These are phyloP conservation scores for Acrocalymma vagum DNA, from an alignment of 2,329 filamentous ascomycete species.

Conservation along the genomic window DNA sequence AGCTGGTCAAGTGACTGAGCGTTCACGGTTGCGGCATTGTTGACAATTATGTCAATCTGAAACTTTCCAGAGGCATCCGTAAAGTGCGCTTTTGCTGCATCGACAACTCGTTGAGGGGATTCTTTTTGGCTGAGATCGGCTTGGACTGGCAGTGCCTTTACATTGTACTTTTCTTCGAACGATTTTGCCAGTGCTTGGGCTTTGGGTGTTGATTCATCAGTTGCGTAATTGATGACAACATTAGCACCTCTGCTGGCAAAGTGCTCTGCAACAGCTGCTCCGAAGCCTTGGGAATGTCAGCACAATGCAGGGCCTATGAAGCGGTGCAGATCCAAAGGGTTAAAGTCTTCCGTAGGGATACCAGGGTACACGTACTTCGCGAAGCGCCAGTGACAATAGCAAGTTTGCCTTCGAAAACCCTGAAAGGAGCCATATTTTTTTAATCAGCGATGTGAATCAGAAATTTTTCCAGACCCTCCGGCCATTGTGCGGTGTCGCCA, in stretches of 20 bases:
- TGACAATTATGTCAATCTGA: slow-evolving; percentile 80
- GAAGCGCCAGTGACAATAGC: slow-evolving; percentile 80
- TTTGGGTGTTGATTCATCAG: slow-evolving; percentile 60
- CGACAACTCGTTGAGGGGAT: slow-evolving; percentile 66
- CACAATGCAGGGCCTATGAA: not conserved
- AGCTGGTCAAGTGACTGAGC: slow-evolving; percentile 21
- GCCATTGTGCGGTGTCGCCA: too few species aligned
- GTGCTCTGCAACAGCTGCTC: slow-evolving; percentile 68
- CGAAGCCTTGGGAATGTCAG: slow-evolving; percentile 66
- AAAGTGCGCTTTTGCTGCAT: slow-evolving; percentile 64
- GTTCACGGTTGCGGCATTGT: slow-evolving; percentile 62
- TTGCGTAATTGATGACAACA: slow-evolving; percentile 74
- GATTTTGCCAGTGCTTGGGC: slow-evolving; percentile 60
- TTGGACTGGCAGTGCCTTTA: slow-evolving; percentile 68
- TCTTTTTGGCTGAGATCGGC: slow-evolving; percentile 71
- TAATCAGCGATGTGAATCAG: too few species aligned
- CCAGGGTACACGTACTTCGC: slow-evolving; percentile 64
- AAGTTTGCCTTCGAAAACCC: slow-evolving; percentile 70
- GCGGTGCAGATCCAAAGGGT: too few species aligned
- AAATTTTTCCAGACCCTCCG: too few species aligned
- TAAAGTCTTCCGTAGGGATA: too few species aligned
- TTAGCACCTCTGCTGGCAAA: slow-evolving; percentile 73
- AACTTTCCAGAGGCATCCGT: slow-evolving; percentile 54
- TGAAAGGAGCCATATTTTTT: slow-evolving; percentile 13
- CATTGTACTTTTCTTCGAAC: slow-evolving; percentile 62